Evolutionary conservation across 2,329 filamentous ascomycete genomes (phyloP).

Genomic region (Nannizziopsis arthrosporioides): DNA sequence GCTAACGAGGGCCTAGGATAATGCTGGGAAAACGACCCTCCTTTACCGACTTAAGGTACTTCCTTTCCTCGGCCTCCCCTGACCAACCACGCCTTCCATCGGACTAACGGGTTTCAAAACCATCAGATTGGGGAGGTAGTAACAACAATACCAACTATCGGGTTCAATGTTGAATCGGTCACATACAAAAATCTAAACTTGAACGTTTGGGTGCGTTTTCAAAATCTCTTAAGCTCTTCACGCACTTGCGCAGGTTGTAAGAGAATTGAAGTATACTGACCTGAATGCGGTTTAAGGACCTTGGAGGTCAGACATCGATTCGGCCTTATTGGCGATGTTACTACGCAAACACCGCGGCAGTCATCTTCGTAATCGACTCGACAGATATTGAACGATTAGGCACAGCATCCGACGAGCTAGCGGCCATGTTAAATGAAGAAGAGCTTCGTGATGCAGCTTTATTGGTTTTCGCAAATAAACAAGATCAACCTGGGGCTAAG

Average conservation of each 20-base stretch:
- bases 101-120: neutral
- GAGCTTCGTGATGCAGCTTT: conserved; percentile 86
- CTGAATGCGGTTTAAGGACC: conserved; percentile 49
- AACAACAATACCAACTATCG: conserved; percentile 97
- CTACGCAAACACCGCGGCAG: conserved; percentile 95
- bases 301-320: conserved; percentile 97
- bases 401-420: conserved; percentile 83
- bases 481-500: conserved; percentile 93
- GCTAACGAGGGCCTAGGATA: conserved; percentile 53
- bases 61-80: conserved; percentile 5
- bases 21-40: conserved; percentile 94
- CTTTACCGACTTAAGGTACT: conserved; percentile 86
- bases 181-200: conserved; percentile 98
- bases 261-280: neutral
- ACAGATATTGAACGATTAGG: conserved; percentile 93
- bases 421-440: conserved; percentile 93
- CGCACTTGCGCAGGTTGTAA: neutral
- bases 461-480: conserved; percentile 96
- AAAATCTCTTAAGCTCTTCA: neutral
- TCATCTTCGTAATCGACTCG: conserved; percentile 96
- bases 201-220: conserved; percentile 75
- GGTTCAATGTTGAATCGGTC: conserved; percentile 98
- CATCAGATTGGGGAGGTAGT: conserved; percentile 90
- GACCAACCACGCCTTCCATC: neutral
- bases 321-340: conserved; percentile 98